Conservation (phyloP, 2,329 filamentous ascomycete species). For the Aspergillus sp. region DNA sequence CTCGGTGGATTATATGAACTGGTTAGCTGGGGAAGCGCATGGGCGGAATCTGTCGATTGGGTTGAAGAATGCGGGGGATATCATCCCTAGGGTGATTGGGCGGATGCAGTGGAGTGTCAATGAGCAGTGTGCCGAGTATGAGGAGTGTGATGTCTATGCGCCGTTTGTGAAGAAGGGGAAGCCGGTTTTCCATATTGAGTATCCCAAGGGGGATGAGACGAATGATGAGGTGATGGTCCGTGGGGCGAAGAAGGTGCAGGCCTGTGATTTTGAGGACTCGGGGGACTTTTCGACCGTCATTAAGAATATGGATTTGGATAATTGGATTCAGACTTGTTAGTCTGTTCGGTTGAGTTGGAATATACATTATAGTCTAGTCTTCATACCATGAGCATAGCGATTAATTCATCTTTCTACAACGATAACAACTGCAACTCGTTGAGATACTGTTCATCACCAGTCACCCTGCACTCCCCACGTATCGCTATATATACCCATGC, state of each 20-base stretch:
- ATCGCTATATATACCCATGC: too few relatives aligned
- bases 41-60: constrained; percentile 60
- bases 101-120: constrained; percentile 67
- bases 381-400: too few relatives aligned
- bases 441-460: too few relatives aligned
- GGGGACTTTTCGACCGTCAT: constrained; percentile 63
- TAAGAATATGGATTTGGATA: constrained; percentile 64
- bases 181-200: constrained; percentile 74
- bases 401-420: too few relatives aligned
- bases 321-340: constrained; percentile 61
- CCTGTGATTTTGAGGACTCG: constrained; percentile 51
- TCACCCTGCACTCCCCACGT: too few relatives aligned
- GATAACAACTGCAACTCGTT: too few relatives aligned
- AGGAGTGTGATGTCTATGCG: constrained; percentile 60
- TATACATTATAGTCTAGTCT: too few relatives aligned
- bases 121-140: constrained; percentile 65
- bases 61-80: constrained; percentile 66
- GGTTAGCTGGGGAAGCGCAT: constrained; percentile 57
- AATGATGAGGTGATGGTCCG: constrained; percentile 37
- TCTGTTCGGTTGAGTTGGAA: neutral
- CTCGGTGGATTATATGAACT: constrained; percentile 60
- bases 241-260: constrained; percentile 32
- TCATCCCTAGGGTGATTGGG: constrained; percentile 54
- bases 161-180: constrained; percentile 61
- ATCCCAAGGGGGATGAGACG: constrained; percentile 54